Evolutionary conservation across 179 eudicot species (phyloP).

Genomic region (Kewa caespitosa): DNA sequence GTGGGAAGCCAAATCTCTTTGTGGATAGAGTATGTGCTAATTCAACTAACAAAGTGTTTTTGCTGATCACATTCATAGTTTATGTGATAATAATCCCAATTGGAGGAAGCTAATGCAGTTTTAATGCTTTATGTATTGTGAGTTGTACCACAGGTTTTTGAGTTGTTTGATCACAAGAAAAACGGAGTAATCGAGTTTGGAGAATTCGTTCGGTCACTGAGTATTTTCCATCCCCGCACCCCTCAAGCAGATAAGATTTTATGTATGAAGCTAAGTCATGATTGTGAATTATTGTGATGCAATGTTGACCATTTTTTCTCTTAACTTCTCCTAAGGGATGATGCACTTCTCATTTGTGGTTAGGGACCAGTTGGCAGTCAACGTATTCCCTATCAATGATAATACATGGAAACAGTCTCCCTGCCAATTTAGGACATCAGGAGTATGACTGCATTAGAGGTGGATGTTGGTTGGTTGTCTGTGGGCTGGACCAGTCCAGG

Average conservation of each 20-base stretch:
- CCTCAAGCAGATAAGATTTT: slow-evolving; percentile 50
- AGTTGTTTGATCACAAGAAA: slow-evolving; percentile 61
- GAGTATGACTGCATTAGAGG: too few species aligned
- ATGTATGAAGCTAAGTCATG: slow-evolving; percentile 37
- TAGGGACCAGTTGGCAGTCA: too few species aligned
- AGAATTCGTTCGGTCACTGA: slow-evolving; percentile 68
- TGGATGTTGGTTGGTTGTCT: too few species aligned
- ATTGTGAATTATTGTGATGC: neutral
- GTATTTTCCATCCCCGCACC: slow-evolving; percentile 69
- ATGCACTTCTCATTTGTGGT: too few species aligned
- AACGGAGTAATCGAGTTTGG: slow-evolving; percentile 76
- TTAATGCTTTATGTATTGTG: neutral
- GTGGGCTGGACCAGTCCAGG: too few species aligned
- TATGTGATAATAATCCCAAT: neutral
- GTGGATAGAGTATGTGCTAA: slow-evolving; percentile 47
- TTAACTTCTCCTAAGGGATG: too few species aligned
- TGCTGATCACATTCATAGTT: neutral
- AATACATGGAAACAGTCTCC: too few species aligned
- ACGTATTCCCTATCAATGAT: too few species aligned
- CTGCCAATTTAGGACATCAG: too few species aligned
- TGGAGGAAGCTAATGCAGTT: neutral
- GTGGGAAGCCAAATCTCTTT: slow-evolving; percentile 38
- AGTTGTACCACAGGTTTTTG: slow-evolving; percentile 48
- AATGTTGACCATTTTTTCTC: too few species aligned
- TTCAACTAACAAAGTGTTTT: neutral